phyloP scores from a whole-genome alignment of 2,329 filamentous ascomycete species.

The Microdochium trichocladiopsis region DNA sequence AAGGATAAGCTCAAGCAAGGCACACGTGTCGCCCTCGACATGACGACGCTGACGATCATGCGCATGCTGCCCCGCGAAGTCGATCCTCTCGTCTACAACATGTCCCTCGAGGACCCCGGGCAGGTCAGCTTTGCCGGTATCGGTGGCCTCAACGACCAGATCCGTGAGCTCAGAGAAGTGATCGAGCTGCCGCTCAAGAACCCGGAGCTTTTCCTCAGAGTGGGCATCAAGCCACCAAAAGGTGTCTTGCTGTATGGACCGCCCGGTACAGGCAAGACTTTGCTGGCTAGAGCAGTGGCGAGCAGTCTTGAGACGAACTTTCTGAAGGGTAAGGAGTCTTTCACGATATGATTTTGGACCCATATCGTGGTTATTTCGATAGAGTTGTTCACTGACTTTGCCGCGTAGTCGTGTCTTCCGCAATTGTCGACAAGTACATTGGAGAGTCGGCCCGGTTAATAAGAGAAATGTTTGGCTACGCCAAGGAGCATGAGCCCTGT shows the following conservation, averaged over 20 bases:
- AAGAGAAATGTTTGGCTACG: conserved; percentile 99
- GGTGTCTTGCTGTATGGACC: conserved; percentile 94
- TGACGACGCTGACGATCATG: conserved; percentile 99
- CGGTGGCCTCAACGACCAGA: conserved; percentile 96
- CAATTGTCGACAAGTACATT: conserved; percentile 99
- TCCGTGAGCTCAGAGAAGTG: conserved; percentile 92
- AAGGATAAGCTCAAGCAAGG: conserved; percentile 97
- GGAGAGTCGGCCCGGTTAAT: conserved; percentile 96
- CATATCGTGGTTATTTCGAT: neutral
- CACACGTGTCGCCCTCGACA: conserved; percentile 93
- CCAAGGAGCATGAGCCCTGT: conserved; percentile 97
- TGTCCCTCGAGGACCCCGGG: conserved; percentile 96
- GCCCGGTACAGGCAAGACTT: conserved; percentile 92
- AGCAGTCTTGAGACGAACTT: conserved; percentile 98
- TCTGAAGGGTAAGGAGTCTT: conserved; percentile 65
- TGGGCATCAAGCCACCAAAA: conserved; percentile 98
- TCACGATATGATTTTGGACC: neutral
- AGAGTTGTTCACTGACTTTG: conserved; percentile 9
- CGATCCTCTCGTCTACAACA: conserved; percentile 98
- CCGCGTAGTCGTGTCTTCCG: conserved; percentile 81
- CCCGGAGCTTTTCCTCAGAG: conserved; percentile 91
- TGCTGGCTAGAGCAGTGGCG: conserved; percentile 88
- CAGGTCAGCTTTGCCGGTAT: conserved; percentile 98
- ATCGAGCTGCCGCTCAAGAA: conserved; percentile 98
- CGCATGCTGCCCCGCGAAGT: conserved; percentile 98